Evolutionary conservation across 345 rosid genomes (phyloP).

Genomic region (Moricandia arvensis): DNA sequence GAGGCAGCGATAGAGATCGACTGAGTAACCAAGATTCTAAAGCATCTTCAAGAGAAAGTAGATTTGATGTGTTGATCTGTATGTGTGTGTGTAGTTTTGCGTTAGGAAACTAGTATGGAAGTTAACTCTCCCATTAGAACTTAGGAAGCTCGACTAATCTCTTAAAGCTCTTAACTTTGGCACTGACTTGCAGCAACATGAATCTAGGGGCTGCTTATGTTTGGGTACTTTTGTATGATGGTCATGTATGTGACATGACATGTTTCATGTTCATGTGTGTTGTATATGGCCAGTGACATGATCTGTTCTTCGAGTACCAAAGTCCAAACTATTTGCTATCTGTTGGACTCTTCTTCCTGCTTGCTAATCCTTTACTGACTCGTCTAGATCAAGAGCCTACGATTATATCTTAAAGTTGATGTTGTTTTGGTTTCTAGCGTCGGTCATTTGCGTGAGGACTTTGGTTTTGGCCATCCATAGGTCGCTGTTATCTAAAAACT

Average conservation of each 20-base stretch:
- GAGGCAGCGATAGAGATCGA: slow-evolving; percentile 22
- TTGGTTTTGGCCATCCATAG: not conserved
- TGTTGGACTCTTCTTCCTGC: not conserved
- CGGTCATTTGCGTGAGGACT: not conserved
- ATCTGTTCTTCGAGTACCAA: not conserved
- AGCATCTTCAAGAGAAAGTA: not conserved
- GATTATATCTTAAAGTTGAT: not conserved
- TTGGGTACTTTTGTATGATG: not conserved
- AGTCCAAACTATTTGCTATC: not conserved
- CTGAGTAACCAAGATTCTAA: slow-evolving; percentile 1
- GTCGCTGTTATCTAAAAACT: not conserved
- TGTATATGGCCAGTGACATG: slow-evolving; percentile 6
- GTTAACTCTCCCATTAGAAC: not conserved
- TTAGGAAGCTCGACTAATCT: slow-evolving; percentile 20
- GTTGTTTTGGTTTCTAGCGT: not conserved
- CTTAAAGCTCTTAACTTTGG: not conserved
- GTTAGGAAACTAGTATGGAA: not conserved
- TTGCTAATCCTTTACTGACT: not conserved
- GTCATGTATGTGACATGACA: slow-evolving; percentile 6
- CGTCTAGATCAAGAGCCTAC: not conserved
- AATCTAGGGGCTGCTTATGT: not conserved
- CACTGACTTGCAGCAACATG: not conserved
- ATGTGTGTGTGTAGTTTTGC: not conserved
- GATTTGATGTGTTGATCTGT: not conserved
- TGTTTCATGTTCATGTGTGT: not conserved